phyloP scores from a whole-genome alignment of 257 asterid genomes.

The Mitragyna speciosa region DNA sequence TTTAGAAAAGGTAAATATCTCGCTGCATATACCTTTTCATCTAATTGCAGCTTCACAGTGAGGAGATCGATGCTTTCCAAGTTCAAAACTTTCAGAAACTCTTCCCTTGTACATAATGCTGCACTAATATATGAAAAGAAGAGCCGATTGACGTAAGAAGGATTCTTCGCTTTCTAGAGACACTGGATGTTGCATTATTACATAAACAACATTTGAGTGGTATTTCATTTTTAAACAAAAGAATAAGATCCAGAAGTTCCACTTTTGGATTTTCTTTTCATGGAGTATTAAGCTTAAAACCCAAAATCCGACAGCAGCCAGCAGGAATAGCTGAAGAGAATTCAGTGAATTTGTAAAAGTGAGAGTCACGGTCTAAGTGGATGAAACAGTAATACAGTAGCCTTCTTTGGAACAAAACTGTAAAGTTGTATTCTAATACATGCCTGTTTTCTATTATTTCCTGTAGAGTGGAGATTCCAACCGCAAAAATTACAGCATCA shows the following conservation, averaged over 20 bases:
- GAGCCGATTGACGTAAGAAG: not conserved
- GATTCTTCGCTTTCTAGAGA: not conserved
- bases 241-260: not conserved
- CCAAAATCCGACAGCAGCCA: not conserved
- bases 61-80: constrained; percentile 53
- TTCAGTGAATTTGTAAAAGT: too few species aligned
- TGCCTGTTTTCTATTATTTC: constrained; percentile 58
- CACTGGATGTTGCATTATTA: not conserved
- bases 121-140: constrained; percentile 35
- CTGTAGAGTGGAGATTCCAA: constrained; percentile 59
- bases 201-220: not conserved
- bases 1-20: not conserved
- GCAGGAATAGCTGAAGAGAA: too few species aligned
- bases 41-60: constrained; percentile 56
- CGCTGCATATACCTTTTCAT: constrained; percentile 41
- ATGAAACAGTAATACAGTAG: not conserved
- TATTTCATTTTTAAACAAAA: not conserved
- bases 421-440: not conserved
- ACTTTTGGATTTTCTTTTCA: not conserved
- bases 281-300: not conserved
- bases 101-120: constrained; percentile 58
- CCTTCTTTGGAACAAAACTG: too few species aligned
- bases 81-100: constrained; percentile 61
- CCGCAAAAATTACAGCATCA: constrained; percentile 52
- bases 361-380: not conserved